These are phyloP conservation scores for Phanerodontia chrysosporium DNA, from an alignment of 768 basidiomycete species.

Conservation along the genomic window DNA sequence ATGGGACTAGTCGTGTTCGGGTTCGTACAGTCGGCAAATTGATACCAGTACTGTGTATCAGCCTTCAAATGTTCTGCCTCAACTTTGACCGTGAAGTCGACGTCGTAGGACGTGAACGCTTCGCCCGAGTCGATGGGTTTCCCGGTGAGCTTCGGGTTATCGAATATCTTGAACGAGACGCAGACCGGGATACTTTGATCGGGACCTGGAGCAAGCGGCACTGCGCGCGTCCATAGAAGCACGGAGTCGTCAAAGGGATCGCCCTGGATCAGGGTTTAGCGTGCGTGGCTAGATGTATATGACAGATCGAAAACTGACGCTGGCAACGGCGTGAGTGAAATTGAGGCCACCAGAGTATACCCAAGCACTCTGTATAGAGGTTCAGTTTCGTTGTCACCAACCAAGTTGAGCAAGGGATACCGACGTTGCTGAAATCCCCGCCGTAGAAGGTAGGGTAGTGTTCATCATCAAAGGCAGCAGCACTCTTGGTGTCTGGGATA, in stretches of 20 bases:
- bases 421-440: constrained; percentile 44
- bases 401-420: background rate
- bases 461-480: constrained; percentile 39
- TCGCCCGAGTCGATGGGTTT: constrained; percentile 38
- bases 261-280: constrained; percentile 29
- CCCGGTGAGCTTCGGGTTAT: constrained; percentile 31
- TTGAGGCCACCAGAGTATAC: constrained; percentile 49
- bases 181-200: constrained; percentile 51
- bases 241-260: constrained; percentile 53
- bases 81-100: constrained; percentile 58
- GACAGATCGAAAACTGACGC: constrained; percentile 34
- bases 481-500: constrained; percentile 18
- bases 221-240: constrained; percentile 55
- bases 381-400: background rate
- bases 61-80: constrained; percentile 47
- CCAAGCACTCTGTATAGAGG: constrained; percentile 34
- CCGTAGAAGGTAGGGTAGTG: constrained; percentile 49
- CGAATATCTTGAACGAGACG: constrained; percentile 42
- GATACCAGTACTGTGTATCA: constrained; percentile 52
- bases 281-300: background rate
- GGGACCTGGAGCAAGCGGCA: constrained; percentile 32
- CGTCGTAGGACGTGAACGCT: constrained; percentile 52
- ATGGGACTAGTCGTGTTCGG: constrained; percentile 38
- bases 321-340: constrained; percentile 48
- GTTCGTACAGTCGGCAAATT: constrained; percentile 52